Evolutionary conservation across 2,329 filamentous ascomycete genomes (phyloP).

Genomic region (Fusarium buxicola): DNA sequence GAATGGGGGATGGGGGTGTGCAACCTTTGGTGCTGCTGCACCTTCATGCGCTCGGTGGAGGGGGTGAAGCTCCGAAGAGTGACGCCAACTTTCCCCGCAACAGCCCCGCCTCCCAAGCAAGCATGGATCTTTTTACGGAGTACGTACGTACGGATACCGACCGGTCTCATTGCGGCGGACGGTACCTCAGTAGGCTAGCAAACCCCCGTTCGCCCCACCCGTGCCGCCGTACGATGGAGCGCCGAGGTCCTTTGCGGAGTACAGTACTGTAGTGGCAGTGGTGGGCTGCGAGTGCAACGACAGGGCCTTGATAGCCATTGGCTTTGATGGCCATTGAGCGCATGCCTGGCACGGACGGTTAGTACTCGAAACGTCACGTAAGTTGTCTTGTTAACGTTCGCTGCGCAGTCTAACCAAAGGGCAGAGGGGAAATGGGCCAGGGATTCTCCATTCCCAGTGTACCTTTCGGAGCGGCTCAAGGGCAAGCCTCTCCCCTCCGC

Average conservation of each 20-base stretch:
- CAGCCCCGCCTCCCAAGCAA: slow-evolving; percentile 42
- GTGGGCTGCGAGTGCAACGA: slow-evolving; percentile 19
- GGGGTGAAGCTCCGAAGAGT: slow-evolving; percentile 28
- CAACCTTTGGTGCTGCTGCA: background rate
- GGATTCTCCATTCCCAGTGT: background rate
- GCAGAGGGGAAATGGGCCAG: background rate
- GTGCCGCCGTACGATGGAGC: slow-evolving; percentile 12
- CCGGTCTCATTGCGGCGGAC: slow-evolving; percentile 22
- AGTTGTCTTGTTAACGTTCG: slow-evolving; percentile 21
- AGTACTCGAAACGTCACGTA: slow-evolving; percentile 39
- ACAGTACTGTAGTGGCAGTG: slow-evolving; percentile 30
- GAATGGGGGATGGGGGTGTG: slow-evolving; percentile 23
- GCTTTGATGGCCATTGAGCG: slow-evolving; percentile 5
- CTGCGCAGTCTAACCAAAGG: background rate
- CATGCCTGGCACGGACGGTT: slow-evolving; percentile 14
- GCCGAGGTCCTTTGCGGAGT: slow-evolving; percentile 33
- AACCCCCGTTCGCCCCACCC: slow-evolving; percentile 1
- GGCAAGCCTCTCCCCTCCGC: slow-evolving; percentile 26
- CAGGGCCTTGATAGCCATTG: background rate
- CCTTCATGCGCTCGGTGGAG: slow-evolving; percentile 21
- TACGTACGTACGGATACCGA: slow-evolving; percentile 16
- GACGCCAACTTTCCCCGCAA: slow-evolving; percentile 46
- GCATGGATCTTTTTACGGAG: slow-evolving; percentile 19
- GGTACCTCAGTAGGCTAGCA: slow-evolving; percentile 8
- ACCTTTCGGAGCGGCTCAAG: slow-evolving; percentile 25